Conservation (phyloP, 2,329 filamentous ascomycete genomes). For the Fusarium solani-melongenae region DNA sequence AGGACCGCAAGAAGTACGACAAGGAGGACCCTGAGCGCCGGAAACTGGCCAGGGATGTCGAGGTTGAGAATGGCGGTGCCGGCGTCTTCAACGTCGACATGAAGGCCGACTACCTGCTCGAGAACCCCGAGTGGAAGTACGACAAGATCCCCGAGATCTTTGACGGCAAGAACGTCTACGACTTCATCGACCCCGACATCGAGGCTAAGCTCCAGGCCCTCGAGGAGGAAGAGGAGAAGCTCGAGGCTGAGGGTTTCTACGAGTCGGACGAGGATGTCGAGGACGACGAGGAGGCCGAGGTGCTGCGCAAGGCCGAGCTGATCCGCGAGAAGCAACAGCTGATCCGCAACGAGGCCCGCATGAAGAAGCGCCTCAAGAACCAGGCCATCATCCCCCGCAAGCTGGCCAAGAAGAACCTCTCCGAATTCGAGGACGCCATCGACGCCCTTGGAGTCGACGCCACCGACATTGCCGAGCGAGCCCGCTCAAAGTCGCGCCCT, state of each 20-base stretch:
- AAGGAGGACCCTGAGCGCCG: constrained; percentile 87
- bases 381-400: constrained; percentile 90
- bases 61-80: constrained; percentile 92
- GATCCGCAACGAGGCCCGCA: constrained; percentile 92
- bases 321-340: constrained; percentile 95
- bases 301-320: constrained; percentile 89
- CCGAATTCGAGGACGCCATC: constrained; percentile 87
- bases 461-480: constrained; percentile 77
- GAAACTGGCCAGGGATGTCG: constrained; percentile 84
- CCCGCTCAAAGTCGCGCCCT: constrained; percentile 69
- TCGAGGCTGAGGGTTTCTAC: constrained; percentile 94
- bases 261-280: constrained; percentile 85
- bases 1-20: constrained; percentile 87
- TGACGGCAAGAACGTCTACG: constrained; percentile 96
- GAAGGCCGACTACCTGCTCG: constrained; percentile 87
- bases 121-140: constrained; percentile 92
- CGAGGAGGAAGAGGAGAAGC: constrained; percentile 93
- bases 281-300: constrained; percentile 88
- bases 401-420: constrained; percentile 81
- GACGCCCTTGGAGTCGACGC: constrained; percentile 89
- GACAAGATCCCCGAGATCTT: constrained; percentile 95
- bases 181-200: constrained; percentile 97
- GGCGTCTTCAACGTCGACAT: constrained; percentile 97
- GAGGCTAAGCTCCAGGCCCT: constrained; percentile 90
- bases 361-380: constrained; percentile 98